Evolutionary conservation across 1,284 basidiomycete genomes (phyloP).

Genomic region (Xerocomus amazonicus): DNA sequence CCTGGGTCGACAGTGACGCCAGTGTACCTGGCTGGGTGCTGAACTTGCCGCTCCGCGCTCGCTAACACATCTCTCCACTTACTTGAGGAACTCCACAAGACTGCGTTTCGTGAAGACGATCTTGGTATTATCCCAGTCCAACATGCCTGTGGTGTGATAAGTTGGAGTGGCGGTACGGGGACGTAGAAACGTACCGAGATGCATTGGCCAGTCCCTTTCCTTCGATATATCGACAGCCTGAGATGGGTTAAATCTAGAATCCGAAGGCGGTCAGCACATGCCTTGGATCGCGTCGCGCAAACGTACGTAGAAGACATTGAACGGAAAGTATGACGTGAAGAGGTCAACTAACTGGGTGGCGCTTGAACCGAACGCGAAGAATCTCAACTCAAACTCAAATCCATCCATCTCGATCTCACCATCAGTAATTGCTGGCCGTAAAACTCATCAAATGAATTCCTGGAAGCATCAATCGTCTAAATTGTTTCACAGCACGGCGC

Average conservation of each 20-base stretch:
- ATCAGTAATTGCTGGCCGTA: too few relatives aligned
- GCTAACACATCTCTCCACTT: constrained; percentile 22
- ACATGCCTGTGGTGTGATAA: constrained; percentile 47
- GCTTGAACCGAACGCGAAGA: too few relatives aligned
- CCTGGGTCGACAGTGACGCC: constrained; percentile 71
- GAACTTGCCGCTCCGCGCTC: constrained; percentile 16
- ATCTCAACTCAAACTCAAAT: too few relatives aligned
- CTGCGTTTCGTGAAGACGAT: constrained; percentile 73
- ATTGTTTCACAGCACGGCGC: constrained; percentile 12
- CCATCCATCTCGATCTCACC: too few relatives aligned
- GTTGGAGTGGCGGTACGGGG: neutral
- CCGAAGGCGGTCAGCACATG: constrained; percentile 5
- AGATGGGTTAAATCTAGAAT: constrained; percentile 55
- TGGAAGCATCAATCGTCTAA: neutral
- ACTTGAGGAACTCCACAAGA: constrained; percentile 72
- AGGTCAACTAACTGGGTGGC: too few relatives aligned
- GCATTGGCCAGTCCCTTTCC: constrained; percentile 65
- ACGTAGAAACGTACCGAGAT: constrained; percentile 45
- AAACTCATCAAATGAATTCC: neutral
- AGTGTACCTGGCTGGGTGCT: constrained; percentile 46
- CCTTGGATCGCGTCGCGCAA: neutral
- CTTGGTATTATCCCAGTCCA: constrained; percentile 70
- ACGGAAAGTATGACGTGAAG: neutral
- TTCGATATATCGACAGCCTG: constrained; percentile 53
- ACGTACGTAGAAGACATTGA: constrained; percentile 31